phyloP scores from a whole-genome alignment of 148 eudicot genomes.

The Pharnaceum exiguum region DNA sequence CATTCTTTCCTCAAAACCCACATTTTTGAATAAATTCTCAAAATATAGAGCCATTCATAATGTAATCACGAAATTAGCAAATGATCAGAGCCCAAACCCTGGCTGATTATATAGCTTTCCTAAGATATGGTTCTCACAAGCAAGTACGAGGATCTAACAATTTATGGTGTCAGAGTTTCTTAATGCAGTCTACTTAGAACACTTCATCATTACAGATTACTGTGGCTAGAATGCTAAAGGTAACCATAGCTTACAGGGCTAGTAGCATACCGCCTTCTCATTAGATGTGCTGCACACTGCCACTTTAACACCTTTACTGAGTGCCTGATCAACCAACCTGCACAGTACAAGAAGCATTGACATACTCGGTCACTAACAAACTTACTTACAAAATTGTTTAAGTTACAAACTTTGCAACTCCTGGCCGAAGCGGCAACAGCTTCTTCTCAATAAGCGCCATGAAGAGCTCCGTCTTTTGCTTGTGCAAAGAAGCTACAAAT shows the following conservation, averaged over 20 bases:
- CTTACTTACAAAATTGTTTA: background rate
- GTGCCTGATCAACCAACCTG: constrained; percentile 93
- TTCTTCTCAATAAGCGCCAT: constrained; percentile 95
- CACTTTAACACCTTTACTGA: constrained; percentile 76
- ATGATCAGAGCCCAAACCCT: too few species aligned
- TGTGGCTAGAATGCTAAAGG: too few species aligned
- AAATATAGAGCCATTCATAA: too few species aligned
- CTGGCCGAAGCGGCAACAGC: constrained; percentile 91
- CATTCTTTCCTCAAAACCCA: too few species aligned
- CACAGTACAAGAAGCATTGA: background rate
- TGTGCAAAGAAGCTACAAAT: constrained; percentile 86
- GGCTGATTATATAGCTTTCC: background rate
- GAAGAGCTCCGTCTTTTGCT: constrained; percentile 88
- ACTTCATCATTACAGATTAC: too few species aligned
- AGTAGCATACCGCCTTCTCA: constrained; percentile 94
- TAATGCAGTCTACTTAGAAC: too few species aligned
- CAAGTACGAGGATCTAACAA: too few species aligned
- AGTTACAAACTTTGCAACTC: constrained; percentile 82
- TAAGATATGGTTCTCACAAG: too few species aligned
- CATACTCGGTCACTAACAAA: background rate
- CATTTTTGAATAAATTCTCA: too few species aligned
- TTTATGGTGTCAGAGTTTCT: too few species aligned
- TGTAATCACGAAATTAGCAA: too few species aligned
- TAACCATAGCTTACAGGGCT: background rate
- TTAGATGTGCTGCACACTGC: constrained; percentile 99